Evolutionary conservation across 495 filamentous ascomycete species (phyloP).

Genomic region (Tuber magnatum): DNA sequence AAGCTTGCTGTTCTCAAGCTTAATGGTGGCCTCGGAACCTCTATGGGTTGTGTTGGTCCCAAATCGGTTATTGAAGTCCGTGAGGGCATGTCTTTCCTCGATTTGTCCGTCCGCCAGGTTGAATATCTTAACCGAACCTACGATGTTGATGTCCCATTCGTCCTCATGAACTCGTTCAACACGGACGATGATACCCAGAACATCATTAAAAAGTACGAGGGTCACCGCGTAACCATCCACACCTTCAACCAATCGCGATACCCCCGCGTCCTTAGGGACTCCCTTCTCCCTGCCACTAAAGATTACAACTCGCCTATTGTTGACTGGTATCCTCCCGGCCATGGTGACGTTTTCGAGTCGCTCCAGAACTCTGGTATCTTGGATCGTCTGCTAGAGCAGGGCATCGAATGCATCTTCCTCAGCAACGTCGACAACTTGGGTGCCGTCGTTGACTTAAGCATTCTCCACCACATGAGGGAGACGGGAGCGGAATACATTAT

Average conservation of each 20-base stretch:
- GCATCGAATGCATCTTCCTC: conserved; percentile 96
- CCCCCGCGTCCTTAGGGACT: conserved; percentile 96
- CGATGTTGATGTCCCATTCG: conserved; percentile 93
- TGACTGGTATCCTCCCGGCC: conserved; percentile 98
- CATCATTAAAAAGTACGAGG: conserved; percentile 99
- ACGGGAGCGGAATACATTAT: conserved; percentile 96
- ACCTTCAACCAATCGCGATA: conserved; percentile 99
- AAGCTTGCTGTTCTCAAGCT: conserved; percentile 99
- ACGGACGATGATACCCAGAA: conserved; percentile 95
- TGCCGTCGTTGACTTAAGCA: conserved; percentile 92
- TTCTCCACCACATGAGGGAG: conserved; percentile 98
- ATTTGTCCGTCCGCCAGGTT: conserved; percentile 97
- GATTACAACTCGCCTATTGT: conserved; percentile 76
- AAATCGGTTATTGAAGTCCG: conserved; percentile 99
- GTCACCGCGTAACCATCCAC: conserved; percentile 97
- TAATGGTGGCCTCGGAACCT: conserved; percentile 98
- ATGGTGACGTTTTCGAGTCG: conserved; percentile 99
- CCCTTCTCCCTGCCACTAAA: conserved; percentile 91
- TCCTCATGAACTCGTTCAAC: conserved; percentile 99
- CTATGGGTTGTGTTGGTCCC: conserved; percentile 98
- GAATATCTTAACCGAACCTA: conserved; percentile 98
- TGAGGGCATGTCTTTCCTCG: conserved; percentile 99
- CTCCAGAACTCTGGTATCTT: conserved; percentile 99
- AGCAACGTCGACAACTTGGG: conserved; percentile 99
- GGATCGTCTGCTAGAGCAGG: conserved; percentile 87